Evolutionary conservation across 805 yeast genomes (phyloP).

Genomic region (Scheffersomyces lignosus): DNA sequence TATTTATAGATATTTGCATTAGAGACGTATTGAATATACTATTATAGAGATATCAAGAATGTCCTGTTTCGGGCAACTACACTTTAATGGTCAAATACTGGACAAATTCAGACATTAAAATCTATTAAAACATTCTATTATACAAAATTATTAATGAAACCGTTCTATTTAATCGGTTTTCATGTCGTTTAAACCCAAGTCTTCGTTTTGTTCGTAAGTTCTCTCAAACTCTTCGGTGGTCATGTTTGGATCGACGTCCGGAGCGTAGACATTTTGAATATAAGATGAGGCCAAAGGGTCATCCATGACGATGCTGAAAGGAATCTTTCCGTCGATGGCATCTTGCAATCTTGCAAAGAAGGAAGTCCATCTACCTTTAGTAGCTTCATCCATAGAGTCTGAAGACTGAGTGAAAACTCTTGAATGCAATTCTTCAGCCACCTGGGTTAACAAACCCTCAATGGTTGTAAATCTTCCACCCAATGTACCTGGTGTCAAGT

Average conservation of each 20-base stretch:
- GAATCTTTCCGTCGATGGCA: constrained; percentile 78
- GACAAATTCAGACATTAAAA: no score
- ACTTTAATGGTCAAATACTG: no score
- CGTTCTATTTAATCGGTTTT: constrained; percentile 26
- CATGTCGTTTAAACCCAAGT: constrained; percentile 73
- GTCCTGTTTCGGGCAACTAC: no score
- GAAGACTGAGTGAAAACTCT: constrained; percentile 85
- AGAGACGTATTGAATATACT: no score
- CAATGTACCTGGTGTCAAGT: constrained; percentile 91
- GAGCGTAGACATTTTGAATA: constrained; percentile 98
- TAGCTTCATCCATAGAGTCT: constrained; percentile 83
- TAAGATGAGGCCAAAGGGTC: constrained; percentile 96
- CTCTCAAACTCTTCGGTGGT: constrained; percentile 85
- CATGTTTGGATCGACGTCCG: constrained; percentile 98
- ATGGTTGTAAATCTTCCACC: constrained; percentile 98
- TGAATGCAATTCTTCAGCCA: constrained; percentile 80
- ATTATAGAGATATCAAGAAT: no score
- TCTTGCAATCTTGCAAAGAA: constrained; percentile 74
- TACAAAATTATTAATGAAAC: no score
- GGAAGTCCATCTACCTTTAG: constrained; percentile 77
- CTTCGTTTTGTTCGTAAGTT: constrained; percentile 86
- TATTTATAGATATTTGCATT: no score
- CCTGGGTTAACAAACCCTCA: constrained; percentile 90
- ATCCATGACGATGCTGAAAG: constrained; percentile 84
- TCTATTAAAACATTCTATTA: no score